These are phyloP conservation scores for Metarhizium brunneum DNA, from an alignment of 2,329 filamentous ascomycete genomes.

Conservation along the genomic window DNA sequence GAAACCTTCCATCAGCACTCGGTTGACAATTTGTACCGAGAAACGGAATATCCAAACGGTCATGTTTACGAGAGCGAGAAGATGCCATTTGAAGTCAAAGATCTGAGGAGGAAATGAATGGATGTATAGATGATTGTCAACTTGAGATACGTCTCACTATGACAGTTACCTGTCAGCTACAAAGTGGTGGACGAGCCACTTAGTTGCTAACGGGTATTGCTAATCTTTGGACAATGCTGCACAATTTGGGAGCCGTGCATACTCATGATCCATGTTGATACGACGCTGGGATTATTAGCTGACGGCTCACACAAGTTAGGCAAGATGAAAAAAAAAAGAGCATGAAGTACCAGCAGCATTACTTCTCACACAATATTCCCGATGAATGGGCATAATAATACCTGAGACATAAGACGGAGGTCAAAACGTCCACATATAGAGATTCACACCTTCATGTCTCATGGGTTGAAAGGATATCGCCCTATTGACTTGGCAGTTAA, in stretches of 20 bases:
- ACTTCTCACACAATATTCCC: too few species aligned
- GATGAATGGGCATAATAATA: too few species aligned
- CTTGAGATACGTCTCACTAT: neutral
- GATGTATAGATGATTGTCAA: neutral
- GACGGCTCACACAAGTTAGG: neutral
- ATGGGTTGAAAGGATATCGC: neutral
- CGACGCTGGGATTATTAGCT: neutral
- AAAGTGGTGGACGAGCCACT: too few species aligned
- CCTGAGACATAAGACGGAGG: too few species aligned
- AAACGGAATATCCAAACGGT: constrained; percentile 55
- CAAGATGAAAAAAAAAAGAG: neutral
- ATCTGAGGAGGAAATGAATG: constrained; percentile 30
- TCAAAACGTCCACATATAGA: too few species aligned
- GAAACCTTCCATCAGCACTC: constrained; percentile 75
- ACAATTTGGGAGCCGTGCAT: neutral
- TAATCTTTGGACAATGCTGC: neutral
- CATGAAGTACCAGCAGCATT: neutral
- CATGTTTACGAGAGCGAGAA: constrained; percentile 62
- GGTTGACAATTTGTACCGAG: constrained; percentile 65
- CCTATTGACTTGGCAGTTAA: neutral
- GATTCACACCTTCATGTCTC: neutral
- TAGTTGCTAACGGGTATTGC: too few species aligned
- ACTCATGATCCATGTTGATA: neutral
- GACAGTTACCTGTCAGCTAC: neutral
- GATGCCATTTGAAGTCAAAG: constrained; percentile 50